phyloP scores from a whole-genome alignment of 164 flowering plant species.

The Piper longum region DNA sequence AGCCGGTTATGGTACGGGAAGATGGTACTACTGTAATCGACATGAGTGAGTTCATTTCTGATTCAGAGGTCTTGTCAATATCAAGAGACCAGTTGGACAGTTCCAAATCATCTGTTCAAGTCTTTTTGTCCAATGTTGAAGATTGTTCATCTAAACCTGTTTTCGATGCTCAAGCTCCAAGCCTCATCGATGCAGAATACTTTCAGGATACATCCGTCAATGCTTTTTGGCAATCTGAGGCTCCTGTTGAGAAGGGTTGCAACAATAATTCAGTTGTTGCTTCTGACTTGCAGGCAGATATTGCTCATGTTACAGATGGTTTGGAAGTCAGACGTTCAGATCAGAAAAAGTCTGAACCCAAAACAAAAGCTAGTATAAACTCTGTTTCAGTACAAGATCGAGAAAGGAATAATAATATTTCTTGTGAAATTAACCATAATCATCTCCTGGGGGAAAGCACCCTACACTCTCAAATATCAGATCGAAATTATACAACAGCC shows the following conservation, averaged over 20 bases:
- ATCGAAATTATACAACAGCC: conserved; percentile 7
- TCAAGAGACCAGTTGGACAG: background rate
- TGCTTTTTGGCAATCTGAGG: background rate
- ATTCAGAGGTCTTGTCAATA: background rate
- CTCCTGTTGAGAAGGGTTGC: background rate
- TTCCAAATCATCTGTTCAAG: background rate
- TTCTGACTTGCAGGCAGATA: too few relatives aligned
- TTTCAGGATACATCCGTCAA: background rate
- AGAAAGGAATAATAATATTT: conserved; percentile 4
- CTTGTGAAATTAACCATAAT: conserved; percentile 1
- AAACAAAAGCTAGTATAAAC: background rate
- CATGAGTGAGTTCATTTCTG: conserved; percentile 2
- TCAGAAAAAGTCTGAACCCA: background rate
- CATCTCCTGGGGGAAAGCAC: conserved; percentile 3
- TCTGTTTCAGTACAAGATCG: conserved; percentile 10
- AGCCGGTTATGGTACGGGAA: conserved; percentile 55
- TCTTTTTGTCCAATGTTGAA: background rate
- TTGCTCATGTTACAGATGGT: too few relatives aligned
- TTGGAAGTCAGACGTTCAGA: background rate
- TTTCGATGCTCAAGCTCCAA: background rate
- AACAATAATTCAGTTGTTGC: too few relatives aligned
- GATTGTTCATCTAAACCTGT: background rate
- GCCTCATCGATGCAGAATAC: background rate
- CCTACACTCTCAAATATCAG: conserved; percentile 1
- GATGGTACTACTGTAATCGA: conserved; percentile 19